Base-by-base conservation (phyloP, 345 rosid genomes). In the Adansonia digitata region DNA sequence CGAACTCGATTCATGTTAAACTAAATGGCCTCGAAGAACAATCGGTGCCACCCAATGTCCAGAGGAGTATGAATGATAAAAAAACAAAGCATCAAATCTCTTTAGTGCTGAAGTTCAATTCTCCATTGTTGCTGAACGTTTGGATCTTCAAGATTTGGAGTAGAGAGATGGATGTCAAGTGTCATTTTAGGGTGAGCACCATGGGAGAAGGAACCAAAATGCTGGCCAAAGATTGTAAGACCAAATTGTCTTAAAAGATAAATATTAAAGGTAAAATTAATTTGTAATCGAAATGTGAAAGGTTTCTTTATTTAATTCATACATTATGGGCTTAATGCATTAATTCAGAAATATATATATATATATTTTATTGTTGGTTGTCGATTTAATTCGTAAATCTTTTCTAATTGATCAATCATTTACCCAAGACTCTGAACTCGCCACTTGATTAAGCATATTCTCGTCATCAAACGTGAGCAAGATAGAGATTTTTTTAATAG, bases 141-240 rank as follows among this genome's bases (percentile, higher is more conserved):
- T 70, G 84, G 42, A 48, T 67, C 20, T 61, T 88, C 2, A 77
- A 71, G 35, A 75, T 83, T n/a, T 79, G 82, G 80, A 75, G 17
- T 42, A 84, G 75, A 75, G 79, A 73, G 60, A 71, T 84, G 35
- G 68, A 77, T 59, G 88, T 87, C 56, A 77, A 74, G 43, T 91
- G 97, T 79, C 73, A 80, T 42, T 78, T 93, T 62, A 77, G 81
- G 76, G 86, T 93, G 56, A 80, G 76, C 65, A 85, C 84, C 1
- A 71, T 85, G 63, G 86, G 80, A 39, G 51, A 72, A 51, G 85
- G 77, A 68, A 77, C 70, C 34, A 80, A 80, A 39, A 68, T 91
- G 81, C 74, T 82, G 65, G 83, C 7, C 34, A 86, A 88, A 77
- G 46, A 84, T 29, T 89, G 98, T 71, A 75, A 75, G 40, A 80